Conservation (phyloP, 129 eudicot genomes). For the Dittrichia graveolens region DNA sequence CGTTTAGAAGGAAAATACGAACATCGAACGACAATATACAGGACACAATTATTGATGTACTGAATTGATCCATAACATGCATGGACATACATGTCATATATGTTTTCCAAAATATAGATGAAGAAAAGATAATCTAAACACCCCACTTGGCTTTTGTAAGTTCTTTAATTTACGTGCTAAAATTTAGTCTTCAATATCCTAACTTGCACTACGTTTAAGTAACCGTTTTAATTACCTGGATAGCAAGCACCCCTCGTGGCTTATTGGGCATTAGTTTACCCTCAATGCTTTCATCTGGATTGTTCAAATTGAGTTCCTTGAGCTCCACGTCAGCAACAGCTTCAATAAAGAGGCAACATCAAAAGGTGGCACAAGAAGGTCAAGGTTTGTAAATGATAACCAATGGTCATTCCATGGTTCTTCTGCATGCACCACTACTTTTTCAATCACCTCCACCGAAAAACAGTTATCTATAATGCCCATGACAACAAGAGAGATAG, state of each 20-base stretch:
- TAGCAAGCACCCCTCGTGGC: constrained; percentile 28
- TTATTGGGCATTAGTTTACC: constrained; percentile 27
- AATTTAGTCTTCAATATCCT: no score
- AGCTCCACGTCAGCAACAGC: constrained; percentile 37
- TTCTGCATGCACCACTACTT: background rate
- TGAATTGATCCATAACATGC: no score
- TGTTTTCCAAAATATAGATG: no score
- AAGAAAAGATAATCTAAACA: no score
- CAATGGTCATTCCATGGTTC: constrained; percentile 11
- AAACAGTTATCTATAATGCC: background rate
- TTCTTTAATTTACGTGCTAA: no score
- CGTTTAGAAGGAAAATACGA: no score
- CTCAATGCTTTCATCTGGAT: constrained; percentile 33
- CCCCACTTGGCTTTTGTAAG: no score
- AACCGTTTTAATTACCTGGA: constrained; percentile 29
- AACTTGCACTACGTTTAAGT: no score
- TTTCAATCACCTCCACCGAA: background rate
- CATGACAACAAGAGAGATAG: no score
- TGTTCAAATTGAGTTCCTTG: constrained; percentile 34
- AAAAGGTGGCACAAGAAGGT: background rate
- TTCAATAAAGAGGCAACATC: constrained; percentile 11
- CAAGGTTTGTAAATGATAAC: background rate
- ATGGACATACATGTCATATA: no score
- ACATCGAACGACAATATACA: no score
- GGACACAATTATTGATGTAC: no score